Evolutionary conservation across 164 flowering plant species (phyloP).

Genomic region (Dillenia suffruticosa): DNA sequence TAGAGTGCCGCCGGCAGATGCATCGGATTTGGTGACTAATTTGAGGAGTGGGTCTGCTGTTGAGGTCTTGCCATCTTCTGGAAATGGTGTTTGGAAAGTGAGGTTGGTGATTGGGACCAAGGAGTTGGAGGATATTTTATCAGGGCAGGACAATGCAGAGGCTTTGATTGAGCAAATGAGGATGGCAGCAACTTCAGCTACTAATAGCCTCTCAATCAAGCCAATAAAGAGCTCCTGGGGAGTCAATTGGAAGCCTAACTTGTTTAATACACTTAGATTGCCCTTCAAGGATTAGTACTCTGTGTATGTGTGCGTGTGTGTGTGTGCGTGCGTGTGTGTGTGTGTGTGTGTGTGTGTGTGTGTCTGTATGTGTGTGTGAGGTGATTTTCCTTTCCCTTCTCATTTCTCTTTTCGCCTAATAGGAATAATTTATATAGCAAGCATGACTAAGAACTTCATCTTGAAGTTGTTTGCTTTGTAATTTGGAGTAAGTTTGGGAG

Average conservation of each 20-base stretch:
- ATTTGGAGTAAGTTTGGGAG: too few relatives aligned
- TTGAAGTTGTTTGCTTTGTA: too few relatives aligned
- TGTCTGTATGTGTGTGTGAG: too few relatives aligned
- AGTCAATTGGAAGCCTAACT: slow-evolving; percentile 19
- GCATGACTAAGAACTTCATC: too few relatives aligned
- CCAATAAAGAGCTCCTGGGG: slow-evolving; percentile 17
- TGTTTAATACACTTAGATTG: slow-evolving; percentile 11
- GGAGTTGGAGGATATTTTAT: slow-evolving; percentile 51
- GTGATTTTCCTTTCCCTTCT: too few relatives aligned
- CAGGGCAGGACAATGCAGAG: slow-evolving; percentile 57
- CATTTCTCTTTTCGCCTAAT: too few relatives aligned
- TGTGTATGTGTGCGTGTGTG: too few relatives aligned
- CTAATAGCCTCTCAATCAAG: slow-evolving; percentile 8
- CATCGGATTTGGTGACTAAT: slow-evolving; percentile 12
- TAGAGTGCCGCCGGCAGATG: slow-evolving; percentile 16
- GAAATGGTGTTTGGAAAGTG: slow-evolving; percentile 68
- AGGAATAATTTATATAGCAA: too few relatives aligned
- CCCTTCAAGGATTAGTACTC: not conserved
- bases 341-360: too few relatives aligned
- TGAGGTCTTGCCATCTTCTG: slow-evolving; percentile 41
- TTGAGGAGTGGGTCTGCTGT: slow-evolving; percentile 25
- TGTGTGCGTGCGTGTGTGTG: too few relatives aligned
- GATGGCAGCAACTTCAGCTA: slow-evolving; percentile 34
- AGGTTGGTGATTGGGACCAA: slow-evolving; percentile 50
- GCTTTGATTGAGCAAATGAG: slow-evolving; percentile 69